phyloP scores from a whole-genome alignment of 495 filamentous ascomycete genomes.

The Sabuloglossum arenarium region DNA sequence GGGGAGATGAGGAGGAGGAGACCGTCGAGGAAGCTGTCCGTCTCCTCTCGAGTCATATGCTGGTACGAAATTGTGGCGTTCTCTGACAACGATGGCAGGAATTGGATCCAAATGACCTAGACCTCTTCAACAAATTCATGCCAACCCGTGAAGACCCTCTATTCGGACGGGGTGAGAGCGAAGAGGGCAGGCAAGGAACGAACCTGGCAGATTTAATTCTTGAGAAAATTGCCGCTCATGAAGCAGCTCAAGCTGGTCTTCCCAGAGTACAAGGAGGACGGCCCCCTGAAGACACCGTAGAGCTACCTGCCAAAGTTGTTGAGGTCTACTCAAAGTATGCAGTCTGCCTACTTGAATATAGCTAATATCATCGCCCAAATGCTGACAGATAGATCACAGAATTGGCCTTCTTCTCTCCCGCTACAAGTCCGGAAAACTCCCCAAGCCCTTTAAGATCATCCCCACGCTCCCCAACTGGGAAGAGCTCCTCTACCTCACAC shows the following conservation, averaged over 20 bases:
- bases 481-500: conserved; percentile 61
- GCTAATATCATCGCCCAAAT: neutral
- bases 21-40: conserved; percentile 42
- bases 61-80: neutral
- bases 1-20: conserved; percentile 45
- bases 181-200: conserved; percentile 34
- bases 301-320: conserved; percentile 75
- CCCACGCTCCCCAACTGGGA: conserved; percentile 82
- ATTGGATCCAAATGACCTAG: conserved; percentile 73
- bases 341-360: neutral
- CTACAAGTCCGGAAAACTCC: conserved; percentile 85
- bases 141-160: conserved; percentile 28
- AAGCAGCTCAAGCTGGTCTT: conserved; percentile 36
- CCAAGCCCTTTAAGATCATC: conserved; percentile 94
- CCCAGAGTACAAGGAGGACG: conserved; percentile 26
- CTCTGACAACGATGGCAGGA: conserved; percentile 27
- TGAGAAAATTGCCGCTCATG: conserved; percentile 81
- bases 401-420: conserved; percentile 74
- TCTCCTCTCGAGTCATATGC: neutral
- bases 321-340: conserved; percentile 82
- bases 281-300: conserved; percentile 52
- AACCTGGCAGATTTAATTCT: conserved; percentile 85
- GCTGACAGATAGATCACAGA: conserved; percentile 20
- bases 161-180: conserved; percentile 19
- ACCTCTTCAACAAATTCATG: conserved; percentile 78